A percentile compares a stretch with the other conserved stretches of the same genome.
phyloP scores from a whole-genome alignment of 164 flowering plant species.

The Chloranthus sessilifolius region DNA sequence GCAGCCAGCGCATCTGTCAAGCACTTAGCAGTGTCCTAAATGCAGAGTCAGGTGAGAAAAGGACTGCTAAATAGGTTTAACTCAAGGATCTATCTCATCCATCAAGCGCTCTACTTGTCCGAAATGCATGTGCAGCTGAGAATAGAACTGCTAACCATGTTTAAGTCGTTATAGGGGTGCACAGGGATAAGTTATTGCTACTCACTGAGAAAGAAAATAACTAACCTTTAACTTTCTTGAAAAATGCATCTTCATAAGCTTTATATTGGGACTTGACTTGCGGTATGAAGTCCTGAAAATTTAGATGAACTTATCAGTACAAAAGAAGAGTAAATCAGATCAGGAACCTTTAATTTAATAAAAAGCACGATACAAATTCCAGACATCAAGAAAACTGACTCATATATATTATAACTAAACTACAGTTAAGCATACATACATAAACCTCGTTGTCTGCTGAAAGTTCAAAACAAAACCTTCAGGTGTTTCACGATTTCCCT shows the following conservation, averaged over 20 bases:
- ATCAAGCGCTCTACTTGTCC: too few species aligned
- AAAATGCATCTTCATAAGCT: constrained; percentile 59
- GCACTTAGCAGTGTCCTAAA: not conserved
- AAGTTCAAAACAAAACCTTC: not conserved
- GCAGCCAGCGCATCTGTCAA: not conserved
- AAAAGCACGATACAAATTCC: not conserved
- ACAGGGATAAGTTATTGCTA: not conserved
- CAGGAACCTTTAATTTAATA: not conserved
- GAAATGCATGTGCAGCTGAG: not conserved
- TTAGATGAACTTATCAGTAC: constrained; percentile 2
- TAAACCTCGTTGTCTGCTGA: too few species aligned
- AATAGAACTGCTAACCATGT: not conserved
- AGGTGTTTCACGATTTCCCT: too few species aligned
- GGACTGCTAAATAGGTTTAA: not conserved
- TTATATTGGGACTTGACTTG: constrained; percentile 33
- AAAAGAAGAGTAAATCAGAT: constrained; percentile 1
- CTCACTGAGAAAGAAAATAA: not conserved
- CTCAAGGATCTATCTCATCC: too few species aligned
- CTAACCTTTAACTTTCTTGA: constrained; percentile 64
- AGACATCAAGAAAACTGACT: not conserved
- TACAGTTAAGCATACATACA: too few species aligned
- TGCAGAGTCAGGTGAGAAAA: not conserved
- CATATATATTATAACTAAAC: not conserved
- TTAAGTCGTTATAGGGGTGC: too few species aligned
- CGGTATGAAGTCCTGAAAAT: constrained; percentile 49